A percentile compares a stretch with the other conserved stretches of the same genome.
phyloP scores from a whole-genome alignment of 352 stramenopile species.

The Phytophthora syringae region DNA sequence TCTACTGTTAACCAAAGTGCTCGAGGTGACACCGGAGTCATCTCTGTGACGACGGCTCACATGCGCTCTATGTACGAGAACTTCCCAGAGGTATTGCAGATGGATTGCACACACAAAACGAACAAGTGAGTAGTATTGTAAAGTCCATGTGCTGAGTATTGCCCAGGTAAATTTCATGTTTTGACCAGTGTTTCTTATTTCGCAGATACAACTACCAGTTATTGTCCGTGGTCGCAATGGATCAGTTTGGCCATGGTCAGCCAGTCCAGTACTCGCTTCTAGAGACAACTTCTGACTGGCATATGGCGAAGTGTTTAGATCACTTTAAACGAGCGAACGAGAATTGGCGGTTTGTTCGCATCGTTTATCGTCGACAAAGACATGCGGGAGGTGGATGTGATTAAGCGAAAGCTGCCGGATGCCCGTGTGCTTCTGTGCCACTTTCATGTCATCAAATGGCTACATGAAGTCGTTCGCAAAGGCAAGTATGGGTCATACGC shows the following conservation, averaged over 20 bases:
- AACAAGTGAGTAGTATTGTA: conserved; percentile 10
- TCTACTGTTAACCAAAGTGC: conserved; percentile 7
- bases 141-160: not conserved
- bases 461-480: conserved; percentile 7
- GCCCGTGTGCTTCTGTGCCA: no score
- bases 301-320: conserved; percentile 8
- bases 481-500: conserved; percentile 4
- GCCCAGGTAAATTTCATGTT: conserved; percentile 5
- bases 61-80: conserved; percentile 10
- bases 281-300: conserved; percentile 6
- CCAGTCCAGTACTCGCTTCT: conserved; percentile 16
- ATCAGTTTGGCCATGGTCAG: conserved; percentile 6
- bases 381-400: conserved; percentile 3
- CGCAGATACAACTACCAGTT: conserved; percentile 27
- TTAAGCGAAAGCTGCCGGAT: conserved; percentile 9
- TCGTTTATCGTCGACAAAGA: conserved; percentile 18
- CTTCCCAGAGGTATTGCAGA: conserved; percentile 10
- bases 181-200: not conserved
- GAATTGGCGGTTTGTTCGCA: conserved; percentile 12
- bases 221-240: conserved; percentile 6
- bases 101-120: conserved; percentile 22
- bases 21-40: conserved; percentile 14
- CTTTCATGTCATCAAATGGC: conserved; percentile 16
- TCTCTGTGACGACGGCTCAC: conserved; percentile 3
- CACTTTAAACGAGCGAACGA: conserved; percentile 20